Evolutionary conservation across 352 stramenopile genomes (phyloP), one percentile per base, ranked within the genome.

Genomic region (Globisporangium rhizosaccharum): DNA sequence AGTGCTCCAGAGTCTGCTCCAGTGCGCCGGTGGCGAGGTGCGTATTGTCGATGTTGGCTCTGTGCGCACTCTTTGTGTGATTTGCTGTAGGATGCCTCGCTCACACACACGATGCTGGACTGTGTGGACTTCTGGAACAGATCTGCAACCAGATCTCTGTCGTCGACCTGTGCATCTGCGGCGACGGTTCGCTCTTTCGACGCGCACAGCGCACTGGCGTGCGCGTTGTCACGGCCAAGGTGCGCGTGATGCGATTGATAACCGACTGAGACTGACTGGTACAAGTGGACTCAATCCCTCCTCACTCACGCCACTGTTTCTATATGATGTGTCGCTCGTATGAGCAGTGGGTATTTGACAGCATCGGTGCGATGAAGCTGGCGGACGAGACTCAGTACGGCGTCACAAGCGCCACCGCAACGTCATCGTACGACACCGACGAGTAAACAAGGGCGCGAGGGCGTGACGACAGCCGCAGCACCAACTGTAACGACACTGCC

Each of bases 21-120:
- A 92, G 69, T 79, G 79, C 37, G 72, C 79, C n/a, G 82, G 82
- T 15, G 82, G 82, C 61, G 79, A 92, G 79, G 82, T 92, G 56
- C 41, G 67, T 53, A 3, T 23, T 15, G 42, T 36, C 44, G 36
- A 20, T 11, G 42, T 3, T 42, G 20, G 5, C 17, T 55, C 11
- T 47, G 15, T 39, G 18, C 3, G 20, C 28, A 15, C 23, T 45
- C 12, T 41, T 7, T 23, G 44, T 20, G 25, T 23, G 44, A 48
- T 25, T 25, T 23, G 20, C 44, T 49, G 48, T n/a, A 41, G 15
- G 48, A 39, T 15, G 12, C 9, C 10, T 28, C 10, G 26, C 5
- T 25, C 15, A 9, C 2, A 12, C 28, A 14, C 20, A 3, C 9
- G 17, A 7, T 28, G 15, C 17, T 28, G 42, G 17, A 36, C 26